A percentile compares a stretch with the other conserved stretches of the same genome.
These are phyloP conservation scores for Ramaria rubella DNA, from an alignment of 768 basidiomycete genomes.

Conservation along the genomic window DNA sequence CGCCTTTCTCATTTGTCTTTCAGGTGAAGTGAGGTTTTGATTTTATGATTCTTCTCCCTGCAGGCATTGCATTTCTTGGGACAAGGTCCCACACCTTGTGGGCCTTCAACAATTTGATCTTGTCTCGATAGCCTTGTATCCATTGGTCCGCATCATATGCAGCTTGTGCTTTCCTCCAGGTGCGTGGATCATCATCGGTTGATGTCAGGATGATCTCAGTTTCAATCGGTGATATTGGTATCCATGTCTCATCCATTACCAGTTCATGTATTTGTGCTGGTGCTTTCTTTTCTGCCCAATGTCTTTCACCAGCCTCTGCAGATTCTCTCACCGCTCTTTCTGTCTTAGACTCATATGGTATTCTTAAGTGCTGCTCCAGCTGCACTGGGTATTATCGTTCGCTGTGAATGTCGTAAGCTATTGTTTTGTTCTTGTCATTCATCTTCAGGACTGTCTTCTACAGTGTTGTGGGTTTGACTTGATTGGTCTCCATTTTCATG, in stretches of 20 bases:
- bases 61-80: background rate
- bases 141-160: background rate
- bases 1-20: slow-evolving; percentile 20
- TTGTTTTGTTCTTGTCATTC: too few relatives aligned
- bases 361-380: background rate
- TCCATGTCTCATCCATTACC: too few relatives aligned
- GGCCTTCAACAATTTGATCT: background rate
- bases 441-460: too few relatives aligned
- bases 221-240: too few relatives aligned
- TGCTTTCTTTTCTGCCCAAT: too few relatives aligned
- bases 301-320: too few relatives aligned
- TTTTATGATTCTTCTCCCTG: background rate
- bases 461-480: too few relatives aligned
- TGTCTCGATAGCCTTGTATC: background rate
- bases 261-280: too few relatives aligned
- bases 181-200: background rate
- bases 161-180: background rate
- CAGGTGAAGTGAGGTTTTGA: background rate
- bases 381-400: background rate
- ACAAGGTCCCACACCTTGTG: background rate
- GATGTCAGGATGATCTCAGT: background rate
- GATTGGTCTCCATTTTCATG: too few relatives aligned
- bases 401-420: background rate
- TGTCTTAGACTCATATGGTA: background rate
- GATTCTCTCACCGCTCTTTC: too few relatives aligned